phyloP scores from a whole-genome alignment of 2,329 filamentous ascomycete species.

The Onygenales sp. region DNA sequence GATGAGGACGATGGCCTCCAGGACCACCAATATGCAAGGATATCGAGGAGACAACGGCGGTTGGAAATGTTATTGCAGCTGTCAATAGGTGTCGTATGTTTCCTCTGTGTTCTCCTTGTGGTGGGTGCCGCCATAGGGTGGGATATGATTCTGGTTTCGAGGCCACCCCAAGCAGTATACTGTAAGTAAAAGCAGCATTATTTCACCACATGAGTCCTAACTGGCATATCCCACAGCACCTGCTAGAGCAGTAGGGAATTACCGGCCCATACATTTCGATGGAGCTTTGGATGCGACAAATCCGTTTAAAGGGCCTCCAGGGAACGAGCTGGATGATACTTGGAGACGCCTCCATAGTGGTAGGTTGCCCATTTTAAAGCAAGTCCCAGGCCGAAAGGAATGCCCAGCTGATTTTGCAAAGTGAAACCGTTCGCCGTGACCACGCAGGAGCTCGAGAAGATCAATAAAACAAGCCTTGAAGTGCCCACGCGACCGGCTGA shows the following conservation, averaged over 20 bases:
- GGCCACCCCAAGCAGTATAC: no score
- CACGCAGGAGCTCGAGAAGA: slow-evolving; percentile 5
- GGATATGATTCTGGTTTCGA: no score
- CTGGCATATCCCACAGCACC: slow-evolving; percentile 1
- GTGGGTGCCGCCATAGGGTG: no score
- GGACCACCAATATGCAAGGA: no score
- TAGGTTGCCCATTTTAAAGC: background rate
- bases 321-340: slow-evolving; percentile 4
- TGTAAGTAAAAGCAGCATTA: background rate
- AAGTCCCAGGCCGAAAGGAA: background rate
- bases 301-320: slow-evolving; percentile 6
- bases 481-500: slow-evolving; percentile 7
- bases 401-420: background rate
- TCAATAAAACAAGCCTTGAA: slow-evolving; percentile 10
- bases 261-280: slow-evolving; percentile 7
- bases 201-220: background rate
- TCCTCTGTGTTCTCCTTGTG: no score
- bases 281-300: slow-evolving; percentile 5
- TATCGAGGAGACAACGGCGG: no score
- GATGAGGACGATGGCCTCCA: no score
- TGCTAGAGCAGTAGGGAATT: slow-evolving; percentile 1
- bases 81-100: no score
- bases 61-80: no score
- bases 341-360: slow-evolving; percentile 10
- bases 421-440: slow-evolving; percentile 7